Evolutionary conservation across 2,329 filamentous ascomycete genomes (phyloP).

Genomic region (Cladosporium sp.): DNA sequence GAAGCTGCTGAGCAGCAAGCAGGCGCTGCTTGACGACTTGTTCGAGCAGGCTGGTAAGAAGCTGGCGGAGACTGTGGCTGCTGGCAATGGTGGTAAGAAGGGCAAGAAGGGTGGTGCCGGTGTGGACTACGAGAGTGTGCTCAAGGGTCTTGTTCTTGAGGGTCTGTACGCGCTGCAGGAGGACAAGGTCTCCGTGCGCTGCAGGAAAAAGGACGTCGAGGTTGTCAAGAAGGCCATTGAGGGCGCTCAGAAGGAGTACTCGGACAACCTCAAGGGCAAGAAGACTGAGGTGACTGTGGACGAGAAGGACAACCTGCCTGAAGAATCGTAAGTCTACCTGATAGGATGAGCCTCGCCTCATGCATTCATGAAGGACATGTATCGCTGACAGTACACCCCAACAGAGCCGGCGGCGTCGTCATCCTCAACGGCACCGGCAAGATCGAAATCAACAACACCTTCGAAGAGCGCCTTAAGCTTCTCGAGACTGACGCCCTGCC

Average conservation of each 20-base stretch:
- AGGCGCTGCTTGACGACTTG: constrained; percentile 85
- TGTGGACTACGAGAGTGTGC: constrained; percentile 66
- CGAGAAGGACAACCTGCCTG: constrained; percentile 72
- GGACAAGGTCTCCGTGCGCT: constrained; percentile 68
- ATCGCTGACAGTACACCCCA: background rate
- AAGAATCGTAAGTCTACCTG: constrained; percentile 68
- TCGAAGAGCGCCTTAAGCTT: constrained; percentile 83
- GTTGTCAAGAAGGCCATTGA: constrained; percentile 73
- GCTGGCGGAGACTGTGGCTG: constrained; percentile 41
- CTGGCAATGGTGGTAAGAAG: constrained; percentile 40
- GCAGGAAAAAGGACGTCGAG: constrained; percentile 74
- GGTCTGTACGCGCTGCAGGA: constrained; percentile 86
- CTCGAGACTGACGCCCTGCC: constrained; percentile 83
- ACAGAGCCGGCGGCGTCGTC: constrained; percentile 75
- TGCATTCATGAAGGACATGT: background rate
- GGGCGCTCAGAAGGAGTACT: constrained; percentile 75
- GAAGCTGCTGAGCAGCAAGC: constrained; percentile 77
- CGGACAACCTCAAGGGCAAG: constrained; percentile 64
- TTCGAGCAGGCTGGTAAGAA: constrained; percentile 76
- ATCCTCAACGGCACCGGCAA: constrained; percentile 81
- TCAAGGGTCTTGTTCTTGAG: constrained; percentile 82
- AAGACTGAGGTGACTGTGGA: constrained; percentile 69
- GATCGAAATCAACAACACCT: constrained; percentile 98
- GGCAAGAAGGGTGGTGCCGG: constrained; percentile 53
- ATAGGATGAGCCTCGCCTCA: background rate